Conservation (phyloP, 306 rosid species). For the Cicer chorassanicum region DNA sequence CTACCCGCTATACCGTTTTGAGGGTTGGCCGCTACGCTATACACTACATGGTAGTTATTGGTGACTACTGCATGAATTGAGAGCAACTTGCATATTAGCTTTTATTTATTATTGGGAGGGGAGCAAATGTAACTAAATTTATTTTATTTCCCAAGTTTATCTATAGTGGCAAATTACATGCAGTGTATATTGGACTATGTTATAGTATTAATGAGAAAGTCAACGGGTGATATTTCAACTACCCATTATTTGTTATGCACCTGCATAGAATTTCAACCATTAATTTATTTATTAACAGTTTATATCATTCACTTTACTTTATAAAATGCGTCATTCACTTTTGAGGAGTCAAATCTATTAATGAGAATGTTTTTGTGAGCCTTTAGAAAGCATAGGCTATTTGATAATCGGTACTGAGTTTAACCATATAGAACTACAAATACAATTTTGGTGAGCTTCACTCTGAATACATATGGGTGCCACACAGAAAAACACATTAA, state of each 20-base stretch:
- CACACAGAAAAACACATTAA: neutral
- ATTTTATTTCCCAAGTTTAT: slow-evolving; percentile 18
- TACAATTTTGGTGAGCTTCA: slow-evolving; percentile 5
- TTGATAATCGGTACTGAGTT: neutral
- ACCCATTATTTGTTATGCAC: neutral
- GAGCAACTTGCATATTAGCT: slow-evolving; percentile 4
- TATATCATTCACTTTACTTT: neutral
- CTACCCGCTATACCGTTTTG: too few relatives aligned
- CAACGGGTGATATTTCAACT: neutral
- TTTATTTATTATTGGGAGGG: neutral
- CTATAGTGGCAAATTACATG: neutral
- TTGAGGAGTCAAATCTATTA: neutral
- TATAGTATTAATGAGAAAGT: slow-evolving; percentile 3
- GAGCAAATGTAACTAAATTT: neutral
- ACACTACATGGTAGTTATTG: neutral
- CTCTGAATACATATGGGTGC: neutral
- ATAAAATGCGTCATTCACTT: neutral
- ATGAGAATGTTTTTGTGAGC: neutral
- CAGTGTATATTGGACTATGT: slow-evolving; percentile 15
- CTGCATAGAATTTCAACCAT: neutral
- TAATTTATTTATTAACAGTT: neutral
- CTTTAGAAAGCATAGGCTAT: neutral
- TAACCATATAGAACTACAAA: neutral
- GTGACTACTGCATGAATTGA: neutral
- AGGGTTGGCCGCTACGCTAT: too few relatives aligned